Percentiles rank a stretch among this genome's conserved stretches.
Conservation (phyloP, 2,329 filamentous ascomycete genomes). For the Claviceps monticola region DNA sequence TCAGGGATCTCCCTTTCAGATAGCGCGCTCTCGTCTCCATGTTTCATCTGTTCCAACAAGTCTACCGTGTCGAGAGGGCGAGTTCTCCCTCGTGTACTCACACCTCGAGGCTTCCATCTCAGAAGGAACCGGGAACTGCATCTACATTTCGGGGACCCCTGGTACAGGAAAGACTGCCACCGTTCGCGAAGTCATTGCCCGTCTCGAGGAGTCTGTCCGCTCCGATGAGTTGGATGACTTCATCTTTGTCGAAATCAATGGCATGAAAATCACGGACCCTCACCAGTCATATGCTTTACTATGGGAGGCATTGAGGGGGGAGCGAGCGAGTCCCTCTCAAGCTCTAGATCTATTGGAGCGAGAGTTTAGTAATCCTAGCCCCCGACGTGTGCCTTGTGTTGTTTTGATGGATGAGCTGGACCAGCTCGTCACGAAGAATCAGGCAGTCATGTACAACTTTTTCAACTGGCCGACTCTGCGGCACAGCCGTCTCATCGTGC, state of each 20-base stretch:
- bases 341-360: conserved; percentile 81
- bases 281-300: conserved; percentile 90
- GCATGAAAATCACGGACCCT: conserved; percentile 98
- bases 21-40: conserved; percentile 78
- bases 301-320: conserved; percentile 91
- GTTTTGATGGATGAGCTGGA: conserved; percentile 98
- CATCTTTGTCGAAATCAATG: conserved; percentile 98
- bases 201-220: conserved; percentile 74
- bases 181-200: conserved; percentile 83
- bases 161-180: conserved; percentile 97
- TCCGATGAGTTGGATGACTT: conserved; percentile 94
- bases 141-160: conserved; percentile 97
- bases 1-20: conserved; percentile 76
- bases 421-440: conserved; percentile 93
- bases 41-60: conserved; percentile 85
- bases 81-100: conserved; percentile 85
- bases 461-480: conserved; percentile 96
- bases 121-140: conserved; percentile 86
- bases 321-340: conserved; percentile 83
- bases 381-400: conserved; percentile 83
- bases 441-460: conserved; percentile 99
- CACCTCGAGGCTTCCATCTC: conserved; percentile 90
- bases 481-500: conserved; percentile 85
- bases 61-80: conserved; percentile 79
- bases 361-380: conserved; percentile 85